Evolutionary conservation across 495 filamentous ascomycete species (phyloP).

Genomic region (Poronia punctata): DNA sequence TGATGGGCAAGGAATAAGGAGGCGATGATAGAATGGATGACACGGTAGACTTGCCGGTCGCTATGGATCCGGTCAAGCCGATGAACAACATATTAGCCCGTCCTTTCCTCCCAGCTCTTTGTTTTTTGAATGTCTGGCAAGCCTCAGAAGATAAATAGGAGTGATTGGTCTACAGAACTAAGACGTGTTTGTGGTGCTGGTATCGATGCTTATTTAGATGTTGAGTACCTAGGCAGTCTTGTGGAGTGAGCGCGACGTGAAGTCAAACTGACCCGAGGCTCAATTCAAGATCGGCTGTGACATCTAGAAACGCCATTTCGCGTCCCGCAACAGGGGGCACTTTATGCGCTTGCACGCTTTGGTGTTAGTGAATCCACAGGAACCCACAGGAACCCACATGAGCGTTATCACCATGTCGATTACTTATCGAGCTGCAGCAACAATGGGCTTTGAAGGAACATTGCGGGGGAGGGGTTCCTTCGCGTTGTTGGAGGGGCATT

Average conservation of each 20-base stretch:
- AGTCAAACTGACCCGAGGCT: constrained; percentile 5
- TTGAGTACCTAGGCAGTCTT: too few species aligned
- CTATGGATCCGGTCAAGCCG: constrained; percentile 94
- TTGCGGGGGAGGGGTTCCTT: constrained; percentile 12
- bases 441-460: too few species aligned
- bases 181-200: background rate
- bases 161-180: background rate
- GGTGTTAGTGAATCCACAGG: background rate
- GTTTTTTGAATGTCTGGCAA: background rate
- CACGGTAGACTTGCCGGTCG: constrained; percentile 96
- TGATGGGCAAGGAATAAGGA: constrained; percentile 81
- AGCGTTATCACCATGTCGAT: background rate
- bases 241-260: constrained; percentile 1
- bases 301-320: too few species aligned
- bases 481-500: constrained; percentile 9
- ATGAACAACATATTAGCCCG: constrained; percentile 76
- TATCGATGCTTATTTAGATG: background rate
- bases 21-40: constrained; percentile 69
- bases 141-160: too few species aligned
- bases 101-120: background rate
- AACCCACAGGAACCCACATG: background rate
- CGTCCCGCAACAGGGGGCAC: constrained; percentile 5
- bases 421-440: constrained; percentile 6
- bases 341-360: background rate
- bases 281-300: constrained; percentile 5